phyloP scores from a whole-genome alignment of 768 basidiomycete genomes.

The Lactifluus pinguis region DNA sequence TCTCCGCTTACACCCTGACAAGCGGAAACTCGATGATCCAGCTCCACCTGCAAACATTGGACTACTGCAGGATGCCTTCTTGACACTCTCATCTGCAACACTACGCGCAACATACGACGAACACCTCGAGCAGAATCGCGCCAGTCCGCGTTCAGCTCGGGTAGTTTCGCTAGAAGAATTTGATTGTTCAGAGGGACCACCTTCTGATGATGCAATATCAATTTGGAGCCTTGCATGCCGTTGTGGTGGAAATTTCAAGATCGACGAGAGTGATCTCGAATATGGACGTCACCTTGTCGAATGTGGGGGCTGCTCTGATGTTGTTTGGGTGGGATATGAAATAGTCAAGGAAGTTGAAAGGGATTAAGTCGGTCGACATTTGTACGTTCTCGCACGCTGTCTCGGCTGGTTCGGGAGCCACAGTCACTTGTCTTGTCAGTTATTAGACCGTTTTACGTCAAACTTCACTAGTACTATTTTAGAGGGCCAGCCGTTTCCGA shows the following conservation, averaged over 20 bases:
- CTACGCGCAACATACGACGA: conserved; percentile 47
- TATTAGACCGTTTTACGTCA: neutral
- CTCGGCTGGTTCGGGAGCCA: neutral
- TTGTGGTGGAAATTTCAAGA: conserved; percentile 60
- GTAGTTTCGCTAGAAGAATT: conserved; percentile 75
- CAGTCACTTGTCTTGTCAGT: neutral
- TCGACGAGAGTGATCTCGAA: conserved; percentile 54
- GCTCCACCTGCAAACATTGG: conserved; percentile 32
- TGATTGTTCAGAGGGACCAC: conserved; percentile 22
- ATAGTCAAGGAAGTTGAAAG: conserved; percentile 27
- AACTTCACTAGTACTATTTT: neutral
- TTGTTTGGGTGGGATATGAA: conserved; percentile 82
- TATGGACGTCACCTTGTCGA: conserved; percentile 60
- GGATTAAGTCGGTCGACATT: neutral
- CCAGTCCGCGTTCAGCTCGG: conserved; percentile 61
- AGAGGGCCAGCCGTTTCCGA: neutral
- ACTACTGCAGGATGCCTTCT: conserved; percentile 59
- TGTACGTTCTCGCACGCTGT: neutral
- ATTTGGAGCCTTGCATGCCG: conserved; percentile 58
- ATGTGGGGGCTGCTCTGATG: conserved; percentile 73
- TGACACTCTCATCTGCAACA: conserved; percentile 42
- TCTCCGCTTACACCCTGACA: conserved; percentile 58
- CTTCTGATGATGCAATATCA: conserved; percentile 25
- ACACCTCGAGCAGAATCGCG: conserved; percentile 7
- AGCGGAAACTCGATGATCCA: conserved; percentile 21